phyloP scores from a whole-genome alignment of 2,329 filamentous ascomycete genomes.

The Neobulgaria alba region DNA sequence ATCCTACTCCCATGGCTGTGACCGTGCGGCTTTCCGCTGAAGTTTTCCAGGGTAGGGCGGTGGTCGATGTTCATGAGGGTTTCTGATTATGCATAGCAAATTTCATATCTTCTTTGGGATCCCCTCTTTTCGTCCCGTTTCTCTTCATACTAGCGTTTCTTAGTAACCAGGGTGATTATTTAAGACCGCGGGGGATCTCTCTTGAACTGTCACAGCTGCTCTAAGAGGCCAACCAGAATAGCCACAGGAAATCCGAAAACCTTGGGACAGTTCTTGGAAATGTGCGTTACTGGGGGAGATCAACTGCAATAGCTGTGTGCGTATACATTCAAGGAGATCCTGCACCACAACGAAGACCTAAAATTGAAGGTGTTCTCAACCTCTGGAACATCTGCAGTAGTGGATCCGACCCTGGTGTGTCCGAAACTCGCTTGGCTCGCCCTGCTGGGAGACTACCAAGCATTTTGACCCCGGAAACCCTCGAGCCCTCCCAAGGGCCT shows the following conservation, averaged over 20 bases:
- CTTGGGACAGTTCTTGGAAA: no score
- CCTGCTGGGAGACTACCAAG: constrained; percentile 1
- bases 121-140: constrained; percentile 24
- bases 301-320: no score
- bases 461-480: neutral
- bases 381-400: neutral
- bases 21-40: constrained; percentile 23
- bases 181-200: constrained; percentile 17
- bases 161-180: constrained; percentile 20
- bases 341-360: no score
- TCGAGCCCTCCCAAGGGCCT: constrained; percentile 15
- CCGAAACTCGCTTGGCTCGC: constrained; percentile 1
- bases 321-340: no score
- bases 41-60: constrained; percentile 16
- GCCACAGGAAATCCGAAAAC: no score
- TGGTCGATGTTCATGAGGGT: constrained; percentile 25
- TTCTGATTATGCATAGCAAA: constrained; percentile 30
- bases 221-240: no score
- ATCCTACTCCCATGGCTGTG: constrained; percentile 15
- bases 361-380: neutral
- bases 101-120: constrained; percentile 25
- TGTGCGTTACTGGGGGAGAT: no score
- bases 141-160: constrained; percentile 27
- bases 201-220: constrained; percentile 10
- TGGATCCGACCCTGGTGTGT: neutral